phyloP scores from a whole-genome alignment of 179 eudicot species.

The Carnegiea gigantea region DNA sequence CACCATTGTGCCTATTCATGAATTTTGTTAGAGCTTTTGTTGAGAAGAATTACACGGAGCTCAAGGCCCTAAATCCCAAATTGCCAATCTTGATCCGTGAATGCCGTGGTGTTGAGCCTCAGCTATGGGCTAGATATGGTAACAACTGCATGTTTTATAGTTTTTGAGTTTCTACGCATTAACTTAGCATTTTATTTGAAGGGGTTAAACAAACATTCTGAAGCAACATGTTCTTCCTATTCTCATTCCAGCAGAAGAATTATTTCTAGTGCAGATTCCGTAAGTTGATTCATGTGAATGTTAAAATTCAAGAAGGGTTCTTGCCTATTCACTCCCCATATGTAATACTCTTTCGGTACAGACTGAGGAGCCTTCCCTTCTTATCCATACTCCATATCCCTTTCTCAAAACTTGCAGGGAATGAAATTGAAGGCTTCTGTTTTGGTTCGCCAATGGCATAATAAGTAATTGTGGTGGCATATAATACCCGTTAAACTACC shows the following conservation, averaged over 20 bases:
- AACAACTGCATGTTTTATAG: constrained; percentile 3
- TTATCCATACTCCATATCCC: too few relatives aligned
- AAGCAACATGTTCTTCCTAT: not conserved
- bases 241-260: not conserved
- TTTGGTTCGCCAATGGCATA: too few relatives aligned
- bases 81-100: constrained; percentile 91
- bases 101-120: constrained; percentile 78
- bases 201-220: not conserved
- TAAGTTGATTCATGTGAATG: not conserved
- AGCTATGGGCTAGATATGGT: constrained; percentile 98
- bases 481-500: too few relatives aligned
- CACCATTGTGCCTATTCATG: not conserved
- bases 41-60: constrained; percentile 83
- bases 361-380: too few relatives aligned
- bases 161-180: not conserved
- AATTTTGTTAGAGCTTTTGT: constrained; percentile 54
- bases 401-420: too few relatives aligned
- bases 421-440: too few relatives aligned
- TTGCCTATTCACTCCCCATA: not conserved
- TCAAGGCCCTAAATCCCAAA: constrained; percentile 79
- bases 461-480: too few relatives aligned
- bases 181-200: not conserved
- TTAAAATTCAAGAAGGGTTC: not conserved
- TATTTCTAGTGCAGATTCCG: not conserved
- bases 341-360: not conserved